Evolutionary conservation across 257 asterid genomes (phyloP).

Genomic region (Penstemon davidsonii): DNA sequence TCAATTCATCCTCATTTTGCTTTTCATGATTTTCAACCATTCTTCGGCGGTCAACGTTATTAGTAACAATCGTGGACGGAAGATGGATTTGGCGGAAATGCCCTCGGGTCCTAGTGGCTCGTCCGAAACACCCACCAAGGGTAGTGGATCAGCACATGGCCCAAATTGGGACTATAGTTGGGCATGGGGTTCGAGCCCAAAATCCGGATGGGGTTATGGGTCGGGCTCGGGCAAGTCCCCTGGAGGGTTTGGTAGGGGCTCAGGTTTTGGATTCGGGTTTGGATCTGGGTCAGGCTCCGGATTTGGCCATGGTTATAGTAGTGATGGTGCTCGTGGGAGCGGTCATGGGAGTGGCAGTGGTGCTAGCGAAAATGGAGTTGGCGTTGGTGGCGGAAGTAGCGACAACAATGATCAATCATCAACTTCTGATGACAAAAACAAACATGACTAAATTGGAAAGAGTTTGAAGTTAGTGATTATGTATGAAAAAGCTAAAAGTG

Average conservation of each 20-base stretch:
- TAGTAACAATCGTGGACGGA: slow-evolving; percentile 21
- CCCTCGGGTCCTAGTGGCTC: slow-evolving; percentile 19
- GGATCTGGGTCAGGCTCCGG: slow-evolving; percentile 45
- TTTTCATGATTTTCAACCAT: slow-evolving; percentile 28
- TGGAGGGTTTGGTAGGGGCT: slow-evolving; percentile 43
- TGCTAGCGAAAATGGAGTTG: slow-evolving; percentile 28
- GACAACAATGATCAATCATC: not conserved
- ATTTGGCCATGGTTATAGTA: slow-evolving; percentile 44
- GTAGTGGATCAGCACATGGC: slow-evolving; percentile 46
- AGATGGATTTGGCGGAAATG: slow-evolving; percentile 18
- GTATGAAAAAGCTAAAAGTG: not conserved
- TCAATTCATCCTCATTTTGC: slow-evolving; percentile 24
- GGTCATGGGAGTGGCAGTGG: slow-evolving; percentile 46
- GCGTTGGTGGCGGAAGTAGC: slow-evolving; percentile 27
- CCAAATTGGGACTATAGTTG: slow-evolving; percentile 50
- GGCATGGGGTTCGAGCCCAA: slow-evolving; percentile 57
- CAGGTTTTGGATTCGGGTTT: slow-evolving; percentile 42
- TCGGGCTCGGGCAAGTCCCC: slow-evolving; percentile 56
- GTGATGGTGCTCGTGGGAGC: slow-evolving; percentile 45
- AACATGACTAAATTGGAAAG: slow-evolving; percentile 28
- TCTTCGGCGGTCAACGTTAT: slow-evolving; percentile 19
- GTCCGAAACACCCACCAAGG: slow-evolving; percentile 34
- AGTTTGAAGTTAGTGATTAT: not conserved
- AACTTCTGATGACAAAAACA: slow-evolving; percentile 12
- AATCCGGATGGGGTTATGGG: slow-evolving; percentile 65